Conservation (phyloP, 495 filamentous ascomycete species). For the Aspergillus funiculosus region DNA sequence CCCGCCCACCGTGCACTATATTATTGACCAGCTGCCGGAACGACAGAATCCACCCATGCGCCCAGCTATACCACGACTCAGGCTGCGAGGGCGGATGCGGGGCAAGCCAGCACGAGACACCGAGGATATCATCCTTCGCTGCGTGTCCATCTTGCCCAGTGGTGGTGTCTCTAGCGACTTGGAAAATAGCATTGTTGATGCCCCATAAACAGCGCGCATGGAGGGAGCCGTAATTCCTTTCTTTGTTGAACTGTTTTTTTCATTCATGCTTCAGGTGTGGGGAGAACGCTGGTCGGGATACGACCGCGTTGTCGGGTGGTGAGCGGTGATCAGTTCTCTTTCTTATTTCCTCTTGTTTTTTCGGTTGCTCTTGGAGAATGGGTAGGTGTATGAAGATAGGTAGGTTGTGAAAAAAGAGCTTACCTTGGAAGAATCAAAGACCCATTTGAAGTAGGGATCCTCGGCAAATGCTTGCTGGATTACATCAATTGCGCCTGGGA, state of each 20-base stretch:
- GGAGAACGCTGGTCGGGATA: background rate
- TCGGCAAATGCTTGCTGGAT: conserved; percentile 56
- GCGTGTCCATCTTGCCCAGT: background rate
- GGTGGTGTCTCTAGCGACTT: conserved; percentile 49
- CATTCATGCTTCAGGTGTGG: background rate
- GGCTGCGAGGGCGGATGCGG: conserved; percentile 39
- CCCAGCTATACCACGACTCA: conserved; percentile 52
- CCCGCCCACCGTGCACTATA: conserved; percentile 51
- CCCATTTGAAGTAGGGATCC: conserved; percentile 64
- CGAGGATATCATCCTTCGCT: conserved; percentile 41
- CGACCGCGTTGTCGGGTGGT: background rate
- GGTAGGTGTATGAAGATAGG: background rate
- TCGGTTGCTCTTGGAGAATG: background rate
- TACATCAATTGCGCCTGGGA: conserved; percentile 52
- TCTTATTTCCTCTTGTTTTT: background rate
- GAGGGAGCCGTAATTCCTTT: conserved; percentile 38
- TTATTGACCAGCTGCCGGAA: conserved; percentile 56
- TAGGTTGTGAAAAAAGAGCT: conserved; percentile 1
- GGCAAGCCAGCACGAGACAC: conserved; percentile 59
- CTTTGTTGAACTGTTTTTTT: conserved; percentile 42
- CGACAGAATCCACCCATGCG: conserved; percentile 54
- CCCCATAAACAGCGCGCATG: conserved; percentile 56
- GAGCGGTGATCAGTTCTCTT: conserved; percentile 3
- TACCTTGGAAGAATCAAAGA: conserved; percentile 50
- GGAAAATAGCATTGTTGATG: conserved; percentile 56